Evolutionary conservation across 2,329 filamentous ascomycete species (phyloP), one percentile per base, ranked within the genome.

Genomic region (Bimuria novae-zelandiae): DNA sequence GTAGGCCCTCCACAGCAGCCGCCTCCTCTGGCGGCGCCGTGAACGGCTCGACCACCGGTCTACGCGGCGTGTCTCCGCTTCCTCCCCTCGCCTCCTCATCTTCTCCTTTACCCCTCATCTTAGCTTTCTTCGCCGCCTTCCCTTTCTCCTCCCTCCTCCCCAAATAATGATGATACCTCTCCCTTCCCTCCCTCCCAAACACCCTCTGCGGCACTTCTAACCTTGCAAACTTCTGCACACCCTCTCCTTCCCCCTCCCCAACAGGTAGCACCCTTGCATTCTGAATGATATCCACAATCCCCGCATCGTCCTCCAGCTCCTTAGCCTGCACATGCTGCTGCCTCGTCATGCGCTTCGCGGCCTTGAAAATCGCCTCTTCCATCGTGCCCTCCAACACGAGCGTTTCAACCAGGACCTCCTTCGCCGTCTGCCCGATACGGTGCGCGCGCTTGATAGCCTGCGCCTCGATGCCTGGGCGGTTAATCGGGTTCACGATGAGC

Each of bases 371-470:
- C 14, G 88, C 84, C 70, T 97, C 90, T 66, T 97, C 93, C 8
- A 97, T 84, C 8, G 89, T 95, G 52, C 85, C 86, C 49, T 83
- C 83, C 5, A 97, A 76, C 0, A 97, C 88, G 1, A 97, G 76
- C 0, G 92, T 97, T 75, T 97, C 91, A 0, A 96, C 92, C 7
- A 84, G 85, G 0, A 97, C 92, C 0, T 86, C 84, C 54, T 84
- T 87, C 0, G 77, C 85, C 71, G 77, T 86, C 71, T 97, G 92
- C 10, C 91, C 92, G 62, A 97, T 95, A 11, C 93, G 83, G 60
- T 95, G 89, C 0, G 89, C 91, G 67, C 93, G 87, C 55, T 95
- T 96, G 57, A 97, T 90, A 0, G 93, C 93, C 72, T 97, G 93
- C 1, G 89, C 91, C 70, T 96, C 90, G 0, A 96, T 82, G 58